Base-by-base conservation (phyloP, 2,329 filamentous ascomycete species). In the Claviceps capensis region DNA sequence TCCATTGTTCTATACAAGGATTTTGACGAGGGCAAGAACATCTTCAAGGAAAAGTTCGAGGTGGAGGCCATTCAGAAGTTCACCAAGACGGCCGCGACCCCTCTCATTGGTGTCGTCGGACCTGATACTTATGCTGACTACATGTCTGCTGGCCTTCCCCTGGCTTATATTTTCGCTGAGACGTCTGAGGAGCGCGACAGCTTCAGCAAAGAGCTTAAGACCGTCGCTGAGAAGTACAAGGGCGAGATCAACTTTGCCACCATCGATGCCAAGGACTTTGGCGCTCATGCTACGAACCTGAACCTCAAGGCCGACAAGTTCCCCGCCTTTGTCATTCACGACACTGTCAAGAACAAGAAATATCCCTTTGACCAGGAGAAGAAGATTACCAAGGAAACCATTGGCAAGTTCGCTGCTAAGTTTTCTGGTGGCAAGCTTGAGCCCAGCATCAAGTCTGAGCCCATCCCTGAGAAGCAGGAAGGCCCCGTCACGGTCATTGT, bases 361-460 rank as follows among this genome's bases (percentile, higher is more conserved):
- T 98, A 85, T 78, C 93, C 93, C 65, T 96, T 82, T 67, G 86
- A 93, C 71, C 85, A 91, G 72, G 80, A 83, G 60, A 82, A 84
- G 73, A 81, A 87, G 70, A 80, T 98, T 62, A 86, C 80, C 59
- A 73, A 78, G 61, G 76, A 78, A 43, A 74, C 78, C 58, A 85
- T 98, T 64, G 79, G 78, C 69, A 74, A 82, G 61, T 98, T 97
- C 67, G 86, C 96, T 54, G 79, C 93, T 59, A 82, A 93, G 61
- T 96, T 90, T 68, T 73, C 83, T 54, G 78, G 80, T 56, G 93
- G 90, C 73, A 95, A 95, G 78, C 70, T 97, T 59, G 84, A 94
- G 71, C 87, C 93, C 62, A 95, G 87, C 79, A 86, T 98, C 81
- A 98, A 98, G 82, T 96, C 90, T 58, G 93, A 98, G 79, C 87